Conservation (phyloP, 352 stramenopile species). For the Phytophthora crassamura region DNA sequence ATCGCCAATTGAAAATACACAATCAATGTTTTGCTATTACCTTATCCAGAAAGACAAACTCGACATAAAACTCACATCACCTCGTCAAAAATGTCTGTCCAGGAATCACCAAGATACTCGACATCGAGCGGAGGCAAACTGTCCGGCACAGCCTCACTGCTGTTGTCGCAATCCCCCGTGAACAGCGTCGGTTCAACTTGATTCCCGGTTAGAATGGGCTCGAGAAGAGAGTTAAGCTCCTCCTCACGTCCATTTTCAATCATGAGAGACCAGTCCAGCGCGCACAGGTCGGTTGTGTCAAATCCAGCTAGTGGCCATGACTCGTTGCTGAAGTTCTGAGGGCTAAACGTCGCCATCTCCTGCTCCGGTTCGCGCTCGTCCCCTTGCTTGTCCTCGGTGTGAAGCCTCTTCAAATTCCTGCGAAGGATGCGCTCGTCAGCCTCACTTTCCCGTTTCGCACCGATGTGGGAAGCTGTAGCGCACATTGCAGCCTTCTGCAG, state of each 20-base stretch:
- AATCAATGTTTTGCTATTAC: no score
- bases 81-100: conserved; percentile 38
- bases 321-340: conserved; percentile 21
- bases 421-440: conserved; percentile 13
- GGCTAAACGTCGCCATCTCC: conserved; percentile 26
- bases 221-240: conserved; percentile 31
- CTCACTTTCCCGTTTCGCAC: conserved; percentile 16
- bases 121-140: conserved; percentile 27
- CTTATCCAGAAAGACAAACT: no score
- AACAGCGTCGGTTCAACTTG: background rate
- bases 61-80: conserved; percentile 24
- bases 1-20: conserved; percentile 14
- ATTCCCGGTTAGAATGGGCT: conserved; percentile 27
- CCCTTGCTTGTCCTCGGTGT: conserved; percentile 15
- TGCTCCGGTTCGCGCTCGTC: conserved; percentile 31
- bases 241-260: conserved; percentile 32
- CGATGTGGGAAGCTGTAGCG: conserved; percentile 21
- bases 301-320: conserved; percentile 22
- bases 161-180: background rate
- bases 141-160: conserved; percentile 6
- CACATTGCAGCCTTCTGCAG: conserved; percentile 26
- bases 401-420: conserved; percentile 17
- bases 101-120: conserved; percentile 34
- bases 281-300: conserved; percentile 25
- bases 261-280: conserved; percentile 36